phyloP scores from a whole-genome alignment of 305 asterid species.

The Fraxinus ornus region DNA sequence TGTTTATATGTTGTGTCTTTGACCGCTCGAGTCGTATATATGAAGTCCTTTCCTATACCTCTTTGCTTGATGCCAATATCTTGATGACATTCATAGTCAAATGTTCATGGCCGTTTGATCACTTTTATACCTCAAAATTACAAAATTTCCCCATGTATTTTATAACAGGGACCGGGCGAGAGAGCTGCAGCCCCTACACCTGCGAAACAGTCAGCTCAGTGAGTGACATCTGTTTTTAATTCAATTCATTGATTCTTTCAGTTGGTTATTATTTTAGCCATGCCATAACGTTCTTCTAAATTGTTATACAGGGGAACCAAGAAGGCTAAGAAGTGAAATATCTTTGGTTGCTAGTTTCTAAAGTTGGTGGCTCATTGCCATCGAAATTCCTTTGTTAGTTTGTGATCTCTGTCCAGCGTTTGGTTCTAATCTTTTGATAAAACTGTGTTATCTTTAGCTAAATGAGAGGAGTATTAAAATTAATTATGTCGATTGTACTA shows the following conservation, averaged over 20 bases:
- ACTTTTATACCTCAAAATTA: not conserved
- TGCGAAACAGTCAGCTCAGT: conserved; percentile 48
- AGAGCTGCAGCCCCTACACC: conserved; percentile 38
- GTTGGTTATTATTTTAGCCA: not conserved
- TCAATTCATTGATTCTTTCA: not conserved
- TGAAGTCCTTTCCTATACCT: not conserved
- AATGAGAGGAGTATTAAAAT: conserved; percentile 23
- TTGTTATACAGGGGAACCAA: conserved; percentile 47
- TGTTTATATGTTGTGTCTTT: not conserved
- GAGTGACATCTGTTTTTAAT: conserved; percentile 22
- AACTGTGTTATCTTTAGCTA: conserved; percentile 26
- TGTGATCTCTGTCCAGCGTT: conserved; percentile 13
- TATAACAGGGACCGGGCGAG: conserved; percentile 51
- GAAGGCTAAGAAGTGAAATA: conserved; percentile 55
- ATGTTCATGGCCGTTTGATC: not conserved
- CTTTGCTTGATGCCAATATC: not conserved
- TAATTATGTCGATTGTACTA: not conserved
- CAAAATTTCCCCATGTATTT: not conserved
- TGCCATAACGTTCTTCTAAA: not conserved
- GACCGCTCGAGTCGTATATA: not conserved
- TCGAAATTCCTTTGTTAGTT: conserved; percentile 27
- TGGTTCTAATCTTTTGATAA: conserved; percentile 22
- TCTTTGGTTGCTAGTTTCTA: conserved; percentile 1
- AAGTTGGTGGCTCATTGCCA: conserved; percentile 6
- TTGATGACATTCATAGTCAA: not conserved